Evolutionary conservation across 805 yeast genomes (phyloP).

Genomic region (Hermanozyma aechmeae): DNA sequence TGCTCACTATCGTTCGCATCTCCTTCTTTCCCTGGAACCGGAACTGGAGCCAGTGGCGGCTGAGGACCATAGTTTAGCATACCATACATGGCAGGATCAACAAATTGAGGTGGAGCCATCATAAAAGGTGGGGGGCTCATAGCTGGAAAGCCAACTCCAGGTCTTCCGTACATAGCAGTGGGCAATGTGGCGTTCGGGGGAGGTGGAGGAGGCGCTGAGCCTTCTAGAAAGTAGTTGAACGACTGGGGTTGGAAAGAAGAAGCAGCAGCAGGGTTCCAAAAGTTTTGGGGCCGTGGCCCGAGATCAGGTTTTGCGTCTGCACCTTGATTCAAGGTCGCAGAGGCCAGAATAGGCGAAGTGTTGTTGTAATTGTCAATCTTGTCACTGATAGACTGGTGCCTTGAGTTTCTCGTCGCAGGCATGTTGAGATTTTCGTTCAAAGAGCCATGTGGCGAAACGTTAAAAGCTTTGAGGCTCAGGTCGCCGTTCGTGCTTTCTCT

Average conservation of each 20-base stretch:
- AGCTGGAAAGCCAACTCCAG: conserved; percentile 20
- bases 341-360: conserved; percentile 35
- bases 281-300: conserved; percentile 19
- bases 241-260: conserved; percentile 45
- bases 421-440: conserved; percentile 35
- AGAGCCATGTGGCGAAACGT: conserved; percentile 29
- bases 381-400: conserved; percentile 50
- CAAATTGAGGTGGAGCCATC: conserved; percentile 26
- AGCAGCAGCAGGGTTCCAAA: conserved; percentile 64
- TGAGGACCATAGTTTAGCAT: conserved; percentile 22
- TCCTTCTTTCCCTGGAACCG: conserved; percentile 2
- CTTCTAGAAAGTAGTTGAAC: conserved; percentile 20
- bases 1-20: conserved; percentile 1
- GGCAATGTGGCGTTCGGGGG: conserved; percentile 4
- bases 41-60: too few species aligned
- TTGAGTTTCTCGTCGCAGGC: conserved; percentile 22
- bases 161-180: conserved; percentile 24
- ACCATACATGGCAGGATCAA: conserved; percentile 28
- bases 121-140: conserved; percentile 30
- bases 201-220: conserved; percentile 9
- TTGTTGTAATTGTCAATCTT: conserved; percentile 51
- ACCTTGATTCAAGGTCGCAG: conserved; percentile 29
- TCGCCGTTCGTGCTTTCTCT: conserved; percentile 42
- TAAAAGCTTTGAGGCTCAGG: conserved; percentile 12
- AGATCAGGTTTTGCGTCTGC: too few species aligned